Conservation (phyloP, 257 asterid genomes). For the Forsythia suspensa region DNA sequence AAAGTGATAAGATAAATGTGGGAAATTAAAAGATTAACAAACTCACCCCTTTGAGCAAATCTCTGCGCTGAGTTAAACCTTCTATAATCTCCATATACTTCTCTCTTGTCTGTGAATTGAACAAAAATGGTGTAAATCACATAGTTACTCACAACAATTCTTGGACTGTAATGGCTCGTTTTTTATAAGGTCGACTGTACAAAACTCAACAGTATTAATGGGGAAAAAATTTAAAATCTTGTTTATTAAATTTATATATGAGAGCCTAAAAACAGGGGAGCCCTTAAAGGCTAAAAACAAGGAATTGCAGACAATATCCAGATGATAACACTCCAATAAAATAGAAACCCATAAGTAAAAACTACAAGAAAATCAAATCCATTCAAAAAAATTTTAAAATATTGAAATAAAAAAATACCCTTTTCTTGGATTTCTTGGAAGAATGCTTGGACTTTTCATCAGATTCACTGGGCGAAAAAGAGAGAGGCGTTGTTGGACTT, state of each 20-base stretch:
- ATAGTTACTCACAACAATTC: not conserved
- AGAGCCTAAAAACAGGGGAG: not conserved
- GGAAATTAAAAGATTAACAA: not conserved
- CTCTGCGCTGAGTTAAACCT: conserved; percentile 39
- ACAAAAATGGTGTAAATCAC: not conserved
- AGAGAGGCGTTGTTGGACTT: conserved; percentile 68
- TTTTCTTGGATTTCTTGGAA: conserved; percentile 27
- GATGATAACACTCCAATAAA: not conserved
- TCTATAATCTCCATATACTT: conserved; percentile 31
- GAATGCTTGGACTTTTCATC: conserved; percentile 40
- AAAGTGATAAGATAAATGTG: not conserved
- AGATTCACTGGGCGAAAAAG: conserved; percentile 53
- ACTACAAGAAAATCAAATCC: not conserved
- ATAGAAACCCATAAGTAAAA: not conserved
- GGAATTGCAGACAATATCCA: not conserved
- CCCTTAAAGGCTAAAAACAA: not conserved
- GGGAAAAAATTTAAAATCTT: not conserved
- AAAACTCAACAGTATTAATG: not conserved
- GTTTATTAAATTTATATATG: no score
- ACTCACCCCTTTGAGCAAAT: conserved; percentile 47
- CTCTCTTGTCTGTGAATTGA: conserved; percentile 41
- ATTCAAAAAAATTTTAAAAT: not conserved
- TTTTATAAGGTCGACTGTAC: not conserved
- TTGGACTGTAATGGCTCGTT: not conserved
- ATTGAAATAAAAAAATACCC: conserved; percentile 26